Evolutionary conservation across 1,284 basidiomycete species (phyloP).

Genomic region (Microbotryum violaceum): DNA sequence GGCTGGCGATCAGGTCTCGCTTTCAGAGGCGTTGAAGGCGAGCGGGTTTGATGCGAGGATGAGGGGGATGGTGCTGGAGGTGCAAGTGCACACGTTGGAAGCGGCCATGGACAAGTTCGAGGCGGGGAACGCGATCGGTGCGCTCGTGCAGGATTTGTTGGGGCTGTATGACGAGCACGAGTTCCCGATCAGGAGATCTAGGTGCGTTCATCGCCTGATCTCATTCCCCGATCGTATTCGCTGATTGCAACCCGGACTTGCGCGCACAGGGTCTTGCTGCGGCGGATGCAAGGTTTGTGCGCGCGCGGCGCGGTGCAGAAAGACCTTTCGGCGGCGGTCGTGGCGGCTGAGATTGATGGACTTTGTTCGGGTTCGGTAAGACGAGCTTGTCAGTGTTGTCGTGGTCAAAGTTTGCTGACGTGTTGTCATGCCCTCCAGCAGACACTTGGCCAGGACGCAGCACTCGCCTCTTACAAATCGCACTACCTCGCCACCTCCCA

Average conservation of each 20-base stretch:
- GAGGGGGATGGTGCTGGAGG: conserved; percentile 13
- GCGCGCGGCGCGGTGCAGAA: conserved; percentile 12
- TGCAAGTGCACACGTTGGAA: conserved; percentile 16
- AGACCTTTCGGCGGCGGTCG: conserved; percentile 29
- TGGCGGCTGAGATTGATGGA: conserved; percentile 30
- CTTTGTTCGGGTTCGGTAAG: conserved; percentile 9
- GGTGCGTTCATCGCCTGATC: conserved; percentile 2
- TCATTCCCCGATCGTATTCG: background rate
- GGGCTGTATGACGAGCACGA: conserved; percentile 31
- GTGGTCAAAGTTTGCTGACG: background rate
- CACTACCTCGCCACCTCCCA: conserved; percentile 34
- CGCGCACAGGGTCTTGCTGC: conserved; percentile 14
- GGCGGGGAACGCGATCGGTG: background rate
- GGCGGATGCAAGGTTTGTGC: conserved; percentile 18
- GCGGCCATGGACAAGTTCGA: conserved; percentile 9
- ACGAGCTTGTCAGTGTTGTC: background rate
- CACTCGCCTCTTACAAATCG: conserved; percentile 15
- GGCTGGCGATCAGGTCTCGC: background rate
- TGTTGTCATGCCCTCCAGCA: conserved; percentile 1
- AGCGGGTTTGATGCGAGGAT: background rate
- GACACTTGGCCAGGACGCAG: conserved; percentile 19
- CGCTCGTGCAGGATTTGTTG: conserved; percentile 22
- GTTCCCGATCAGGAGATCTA: conserved; percentile 35
- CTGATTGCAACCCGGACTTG: no score
- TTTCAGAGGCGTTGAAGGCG: background rate